Evolutionary conservation across 768 basidiomycete species (phyloP).

Genomic region (Flagelloscypha sp.): DNA sequence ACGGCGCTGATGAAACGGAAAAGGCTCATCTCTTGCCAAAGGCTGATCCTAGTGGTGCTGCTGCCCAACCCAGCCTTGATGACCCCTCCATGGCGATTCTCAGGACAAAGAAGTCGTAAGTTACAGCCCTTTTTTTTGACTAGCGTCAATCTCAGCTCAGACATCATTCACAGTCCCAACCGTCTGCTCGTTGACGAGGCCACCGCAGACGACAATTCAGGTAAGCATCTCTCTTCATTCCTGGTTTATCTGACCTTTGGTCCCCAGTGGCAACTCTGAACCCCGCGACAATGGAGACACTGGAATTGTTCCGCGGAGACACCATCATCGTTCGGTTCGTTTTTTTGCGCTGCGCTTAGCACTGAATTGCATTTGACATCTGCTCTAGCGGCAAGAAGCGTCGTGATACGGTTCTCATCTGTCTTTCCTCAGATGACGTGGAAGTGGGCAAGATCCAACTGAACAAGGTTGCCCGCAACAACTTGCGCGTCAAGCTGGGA

Average conservation of each 20-base stretch:
- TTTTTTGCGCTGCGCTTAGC: background rate
- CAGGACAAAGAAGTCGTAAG: constrained; percentile 95
- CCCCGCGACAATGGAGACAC: constrained; percentile 92
- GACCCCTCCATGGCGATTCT: constrained; percentile 94
- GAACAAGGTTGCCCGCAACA: constrained; percentile 99
- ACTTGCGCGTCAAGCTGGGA: constrained; percentile 93
- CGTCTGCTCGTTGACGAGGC: constrained; percentile 97
- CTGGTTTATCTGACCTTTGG: background rate
- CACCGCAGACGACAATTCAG: constrained; percentile 91
- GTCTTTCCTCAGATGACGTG: constrained; percentile 89
- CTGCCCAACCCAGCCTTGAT: constrained; percentile 78
- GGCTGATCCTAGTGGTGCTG: constrained; percentile 81
- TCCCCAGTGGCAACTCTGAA: constrained; percentile 81
- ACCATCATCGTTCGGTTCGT: constrained; percentile 86
- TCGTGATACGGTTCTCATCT: constrained; percentile 95
- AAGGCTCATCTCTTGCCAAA: no score
- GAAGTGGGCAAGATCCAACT: constrained; percentile 97
- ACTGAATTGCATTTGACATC: constrained; percentile 2
- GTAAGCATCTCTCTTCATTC: constrained; percentile 35
- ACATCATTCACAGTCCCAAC: constrained; percentile 62
- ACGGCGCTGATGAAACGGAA: no score
- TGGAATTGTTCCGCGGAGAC: constrained; percentile 93
- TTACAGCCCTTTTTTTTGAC: constrained; percentile 13
- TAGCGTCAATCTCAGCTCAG: constrained; percentile 13
- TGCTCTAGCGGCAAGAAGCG: constrained; percentile 85